Evolutionary conservation across 1,139 yeast species (phyloP).

Genomic region (Suhomyces maxii): DNA sequence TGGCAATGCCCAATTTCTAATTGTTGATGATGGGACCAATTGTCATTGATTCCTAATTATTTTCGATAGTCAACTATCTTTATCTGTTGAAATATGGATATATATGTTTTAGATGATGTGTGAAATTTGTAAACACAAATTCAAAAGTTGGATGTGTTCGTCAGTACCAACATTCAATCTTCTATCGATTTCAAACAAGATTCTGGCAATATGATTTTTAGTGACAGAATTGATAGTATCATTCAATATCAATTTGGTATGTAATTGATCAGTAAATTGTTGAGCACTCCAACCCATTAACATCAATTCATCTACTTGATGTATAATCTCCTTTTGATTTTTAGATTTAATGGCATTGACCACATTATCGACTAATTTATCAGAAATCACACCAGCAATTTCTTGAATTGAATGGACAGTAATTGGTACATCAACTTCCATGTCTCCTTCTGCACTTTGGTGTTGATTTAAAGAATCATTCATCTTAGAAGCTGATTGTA

Average conservation of each 20-base stretch:
- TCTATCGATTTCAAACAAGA: slow-evolving; percentile 74
- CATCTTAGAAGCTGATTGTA: slow-evolving; percentile 83
- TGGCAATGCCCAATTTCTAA: too few species aligned
- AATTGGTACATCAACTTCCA: slow-evolving; percentile 25
- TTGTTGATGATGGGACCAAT: too few species aligned
- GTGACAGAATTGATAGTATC: slow-evolving; percentile 52
- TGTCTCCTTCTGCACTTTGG: slow-evolving; percentile 26
- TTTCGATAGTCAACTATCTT: too few species aligned
- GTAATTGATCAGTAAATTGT: slow-evolving; percentile 76
- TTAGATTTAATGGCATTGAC: slow-evolving; percentile 40
- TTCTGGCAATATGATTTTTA: slow-evolving; percentile 64
- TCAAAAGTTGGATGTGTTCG: slow-evolving; percentile 82
- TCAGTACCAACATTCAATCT: slow-evolving; percentile 83
- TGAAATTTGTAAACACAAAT: slow-evolving; percentile 62
- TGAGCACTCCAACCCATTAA: slow-evolving; percentile 87
- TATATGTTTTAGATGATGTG: slow-evolving; percentile 19
- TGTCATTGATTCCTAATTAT: too few species aligned
- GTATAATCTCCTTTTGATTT: slow-evolving; percentile 38
- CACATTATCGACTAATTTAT: slow-evolving; percentile 46
- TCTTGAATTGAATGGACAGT: slow-evolving; percentile 57
- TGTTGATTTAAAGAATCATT: slow-evolving; percentile 31
- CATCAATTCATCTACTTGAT: slow-evolving; percentile 54
- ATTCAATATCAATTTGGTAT: slow-evolving; percentile 65
- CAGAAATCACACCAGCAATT: slow-evolving; percentile 83
- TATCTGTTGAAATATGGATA: too few species aligned